A percentile compares a stretch with the other conserved stretches of the same genome.
Conservation (phyloP, 2,329 filamentous ascomycete genomes). For the Monosporascus sp. region DNA sequence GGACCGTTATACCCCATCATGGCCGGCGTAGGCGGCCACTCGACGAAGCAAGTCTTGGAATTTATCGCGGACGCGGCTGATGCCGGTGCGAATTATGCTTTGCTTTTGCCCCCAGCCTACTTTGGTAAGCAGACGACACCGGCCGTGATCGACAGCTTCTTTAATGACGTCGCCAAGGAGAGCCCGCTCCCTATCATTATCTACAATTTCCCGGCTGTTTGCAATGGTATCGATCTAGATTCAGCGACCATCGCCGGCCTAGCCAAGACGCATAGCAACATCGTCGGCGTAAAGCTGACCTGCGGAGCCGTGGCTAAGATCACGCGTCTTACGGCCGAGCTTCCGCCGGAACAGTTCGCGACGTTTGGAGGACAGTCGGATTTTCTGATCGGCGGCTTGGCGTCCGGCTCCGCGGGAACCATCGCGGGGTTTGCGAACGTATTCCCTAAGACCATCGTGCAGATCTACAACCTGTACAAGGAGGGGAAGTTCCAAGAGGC, state of each 20-base stretch:
- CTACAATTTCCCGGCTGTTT: slow-evolving; percentile 66
- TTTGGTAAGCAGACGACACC: slow-evolving; percentile 58
- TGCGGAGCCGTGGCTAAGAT: slow-evolving; percentile 59
- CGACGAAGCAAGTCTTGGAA: slow-evolving; percentile 57
- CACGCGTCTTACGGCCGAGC: slow-evolving; percentile 45
- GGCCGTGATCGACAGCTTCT: slow-evolving; percentile 55
- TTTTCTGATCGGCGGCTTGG: slow-evolving; percentile 58
- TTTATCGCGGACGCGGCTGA: slow-evolving; percentile 51
- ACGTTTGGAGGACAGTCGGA: slow-evolving; percentile 69
- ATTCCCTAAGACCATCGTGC: slow-evolving; percentile 50
- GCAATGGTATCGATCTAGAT: slow-evolving; percentile 63
- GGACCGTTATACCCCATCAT: slow-evolving; percentile 52
- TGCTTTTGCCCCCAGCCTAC: slow-evolving; percentile 59
- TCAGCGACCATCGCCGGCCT: slow-evolving; percentile 54
- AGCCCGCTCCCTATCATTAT: slow-evolving; percentile 53
- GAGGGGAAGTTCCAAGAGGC: slow-evolving; percentile 54
- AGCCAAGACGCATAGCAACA: slow-evolving; percentile 42
- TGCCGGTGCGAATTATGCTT: slow-evolving; percentile 57
- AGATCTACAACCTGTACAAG: slow-evolving; percentile 55
- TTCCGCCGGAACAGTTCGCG: slow-evolving; percentile 53
- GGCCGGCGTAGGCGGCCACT: slow-evolving; percentile 59
- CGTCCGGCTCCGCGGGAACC: slow-evolving; percentile 52
- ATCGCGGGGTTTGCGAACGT: slow-evolving; percentile 60
- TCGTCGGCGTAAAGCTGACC: slow-evolving; percentile 63
- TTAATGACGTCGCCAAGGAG: slow-evolving; percentile 45